Conservation (phyloP, 371 early-diverging fungal species). For the Saksenaea vasiformis region DNA sequence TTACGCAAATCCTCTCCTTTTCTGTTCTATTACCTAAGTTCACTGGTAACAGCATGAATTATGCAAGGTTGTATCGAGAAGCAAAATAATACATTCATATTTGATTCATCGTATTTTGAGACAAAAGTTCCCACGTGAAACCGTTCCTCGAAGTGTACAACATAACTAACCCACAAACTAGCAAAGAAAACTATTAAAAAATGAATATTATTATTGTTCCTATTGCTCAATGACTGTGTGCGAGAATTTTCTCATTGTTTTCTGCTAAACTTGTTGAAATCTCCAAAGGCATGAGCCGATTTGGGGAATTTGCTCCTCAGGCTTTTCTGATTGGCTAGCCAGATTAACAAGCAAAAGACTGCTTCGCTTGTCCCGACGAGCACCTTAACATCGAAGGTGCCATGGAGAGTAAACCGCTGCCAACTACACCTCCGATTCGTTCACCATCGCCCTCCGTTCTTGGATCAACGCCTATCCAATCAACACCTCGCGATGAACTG, state of each 20-base stretch:
- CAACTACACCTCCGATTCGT: conserved; percentile 8
- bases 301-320: no score
- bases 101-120: not conserved
- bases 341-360: not conserved
- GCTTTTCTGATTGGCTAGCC: not conserved
- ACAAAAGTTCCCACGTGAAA: not conserved
- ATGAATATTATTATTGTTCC: no score
- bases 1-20: not conserved
- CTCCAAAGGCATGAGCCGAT: no score
- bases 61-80: conserved; percentile 5
- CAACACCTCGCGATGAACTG: conserved; percentile 56
- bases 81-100: conserved; percentile 3
- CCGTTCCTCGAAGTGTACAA: not conserved
- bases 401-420: conserved; percentile 22
- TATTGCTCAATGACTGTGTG: no score
- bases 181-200: no score
- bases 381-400: not conserved
- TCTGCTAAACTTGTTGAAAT: no score
- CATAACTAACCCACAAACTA: not conserved
- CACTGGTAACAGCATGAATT: conserved; percentile 1
- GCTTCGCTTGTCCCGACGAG: not conserved
- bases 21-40: conserved; percentile 2
- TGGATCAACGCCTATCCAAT: conserved; percentile 7
- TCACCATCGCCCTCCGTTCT: conserved; percentile 14
- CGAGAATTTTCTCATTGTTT: no score